Conservation (phyloP, 805 yeast genomes). For the Scheffersomyces spartinae region DNA sequence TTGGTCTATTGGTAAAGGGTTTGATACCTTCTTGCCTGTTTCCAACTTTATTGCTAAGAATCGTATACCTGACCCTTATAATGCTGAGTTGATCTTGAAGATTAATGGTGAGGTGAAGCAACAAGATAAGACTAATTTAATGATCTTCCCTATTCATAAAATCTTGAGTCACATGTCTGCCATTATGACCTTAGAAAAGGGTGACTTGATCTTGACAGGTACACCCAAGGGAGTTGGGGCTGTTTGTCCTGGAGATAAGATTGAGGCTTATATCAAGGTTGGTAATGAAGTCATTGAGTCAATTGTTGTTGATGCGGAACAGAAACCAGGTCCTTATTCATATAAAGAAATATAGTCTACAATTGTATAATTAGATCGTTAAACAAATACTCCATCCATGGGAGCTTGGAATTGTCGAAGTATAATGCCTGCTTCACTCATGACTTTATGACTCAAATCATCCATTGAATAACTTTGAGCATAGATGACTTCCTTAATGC, state of each 20-base stretch:
- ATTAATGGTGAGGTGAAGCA: constrained; percentile 68
- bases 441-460: constrained; percentile 53
- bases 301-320: constrained; percentile 40
- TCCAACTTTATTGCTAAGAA: constrained; percentile 59
- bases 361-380: neutral
- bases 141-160: constrained; percentile 81
- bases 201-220: constrained; percentile 88
- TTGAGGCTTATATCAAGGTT: constrained; percentile 50
- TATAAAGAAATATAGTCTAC: constrained; percentile 17
- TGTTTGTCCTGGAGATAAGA: constrained; percentile 64
- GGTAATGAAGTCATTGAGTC: constrained; percentile 43
- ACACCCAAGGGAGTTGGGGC: constrained; percentile 97
- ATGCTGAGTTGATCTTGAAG: constrained; percentile 47
- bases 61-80: constrained; percentile 61
- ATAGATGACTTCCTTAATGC: constrained; percentile 84
- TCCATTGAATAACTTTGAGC: constrained; percentile 93
- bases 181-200: constrained; percentile 85
- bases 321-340: constrained; percentile 36
- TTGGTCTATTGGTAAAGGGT: constrained; percentile 94
- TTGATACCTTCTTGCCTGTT: constrained; percentile 91
- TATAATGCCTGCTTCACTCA: constrained; percentile 61
- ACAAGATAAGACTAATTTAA: constrained; percentile 62
- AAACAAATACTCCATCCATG: too few relatives aligned
- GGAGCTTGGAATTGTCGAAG: constrained; percentile 49
- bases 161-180: constrained; percentile 71